phyloP scores from a whole-genome alignment of 2,329 filamentous ascomycete genomes.

The Metarhizium humberi region DNA sequence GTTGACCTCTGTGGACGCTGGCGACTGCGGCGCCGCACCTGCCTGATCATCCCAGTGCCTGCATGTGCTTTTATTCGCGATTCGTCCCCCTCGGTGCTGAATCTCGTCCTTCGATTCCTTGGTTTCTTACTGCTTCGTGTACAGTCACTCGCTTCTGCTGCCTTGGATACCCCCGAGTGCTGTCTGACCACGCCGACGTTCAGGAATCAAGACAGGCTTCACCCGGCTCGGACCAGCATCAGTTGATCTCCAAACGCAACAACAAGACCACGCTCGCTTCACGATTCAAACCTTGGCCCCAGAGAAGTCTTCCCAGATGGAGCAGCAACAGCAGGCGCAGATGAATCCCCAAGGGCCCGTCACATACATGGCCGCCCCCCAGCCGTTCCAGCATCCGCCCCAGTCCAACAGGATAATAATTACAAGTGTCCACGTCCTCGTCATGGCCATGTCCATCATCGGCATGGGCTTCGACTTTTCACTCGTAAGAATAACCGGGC shows the following conservation, averaged over 20 bases:
- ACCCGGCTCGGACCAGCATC: no score
- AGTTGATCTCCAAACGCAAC: not conserved
- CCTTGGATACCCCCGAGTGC: not conserved
- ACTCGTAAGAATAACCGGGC: conserved; percentile 1
- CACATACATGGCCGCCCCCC: not conserved
- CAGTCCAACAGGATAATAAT: conserved; percentile 3
- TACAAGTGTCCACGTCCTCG: conserved; percentile 20
- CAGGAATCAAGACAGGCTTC: not conserved
- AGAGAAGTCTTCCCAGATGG: not conserved
- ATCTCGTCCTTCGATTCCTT: not conserved
- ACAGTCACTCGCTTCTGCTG: not conserved
- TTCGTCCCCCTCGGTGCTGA: not conserved
- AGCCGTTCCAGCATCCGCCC: conserved; percentile 5
- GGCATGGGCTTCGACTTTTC: conserved; percentile 19
- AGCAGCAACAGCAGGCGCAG: not conserved
- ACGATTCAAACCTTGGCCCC: not conserved
- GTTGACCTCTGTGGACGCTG: no score
- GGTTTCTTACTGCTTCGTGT: not conserved
- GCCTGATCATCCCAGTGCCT: no score
- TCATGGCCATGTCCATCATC: conserved; percentile 17
- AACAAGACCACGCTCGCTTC: not conserved
- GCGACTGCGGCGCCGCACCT: no score
- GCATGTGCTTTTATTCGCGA: no score
- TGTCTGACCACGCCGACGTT: not conserved
- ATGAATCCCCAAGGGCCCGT: not conserved